Conservation (phyloP, 306 rosid genomes). For the Cyamopsis tetragonoloba region DNA sequence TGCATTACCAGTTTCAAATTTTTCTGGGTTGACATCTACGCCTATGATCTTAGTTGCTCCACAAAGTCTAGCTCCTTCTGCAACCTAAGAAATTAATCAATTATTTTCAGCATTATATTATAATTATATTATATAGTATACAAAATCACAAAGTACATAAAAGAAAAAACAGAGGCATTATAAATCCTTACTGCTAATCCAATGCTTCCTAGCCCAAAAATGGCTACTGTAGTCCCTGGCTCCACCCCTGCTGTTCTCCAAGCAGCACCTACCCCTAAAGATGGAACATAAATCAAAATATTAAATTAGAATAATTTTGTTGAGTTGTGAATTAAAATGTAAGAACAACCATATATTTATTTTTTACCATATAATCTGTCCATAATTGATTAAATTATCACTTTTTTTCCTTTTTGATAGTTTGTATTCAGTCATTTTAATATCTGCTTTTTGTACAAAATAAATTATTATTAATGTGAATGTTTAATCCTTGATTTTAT, state of each 20-base stretch:
- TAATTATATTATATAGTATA: too few species aligned
- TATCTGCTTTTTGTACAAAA: too few species aligned
- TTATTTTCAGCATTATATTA: conserved; percentile 1
- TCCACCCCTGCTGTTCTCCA: conserved; percentile 84
- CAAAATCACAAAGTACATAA: neutral
- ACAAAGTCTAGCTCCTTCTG: conserved; percentile 88
- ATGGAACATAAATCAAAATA: neutral
- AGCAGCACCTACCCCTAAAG: conserved; percentile 88
- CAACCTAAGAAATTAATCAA: conserved; percentile 49
- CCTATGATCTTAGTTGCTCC: conserved; percentile 83
- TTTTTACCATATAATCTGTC: neutral
- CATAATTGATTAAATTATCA: too few species aligned
- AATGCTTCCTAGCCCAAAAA: conserved; percentile 82
- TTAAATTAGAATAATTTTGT: neutral
- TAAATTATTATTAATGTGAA: too few species aligned
- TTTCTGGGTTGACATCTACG: conserved; percentile 64
- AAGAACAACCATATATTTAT: neutral
- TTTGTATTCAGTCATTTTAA: too few species aligned
- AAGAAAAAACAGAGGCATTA: neutral
- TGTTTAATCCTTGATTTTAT: too few species aligned
- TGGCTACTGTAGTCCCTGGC: conserved; percentile 69
- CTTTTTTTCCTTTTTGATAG: too few species aligned
- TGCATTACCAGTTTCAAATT: conserved; percentile 59
- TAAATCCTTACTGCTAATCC: conserved; percentile 68
- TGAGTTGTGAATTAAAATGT: neutral